A percentile compares a stretch with the other conserved stretches of the same genome.
Evolutionary conservation across 129 eudicot genomes (phyloP).

Genomic region (Chrysanthemum makinoi): DNA sequence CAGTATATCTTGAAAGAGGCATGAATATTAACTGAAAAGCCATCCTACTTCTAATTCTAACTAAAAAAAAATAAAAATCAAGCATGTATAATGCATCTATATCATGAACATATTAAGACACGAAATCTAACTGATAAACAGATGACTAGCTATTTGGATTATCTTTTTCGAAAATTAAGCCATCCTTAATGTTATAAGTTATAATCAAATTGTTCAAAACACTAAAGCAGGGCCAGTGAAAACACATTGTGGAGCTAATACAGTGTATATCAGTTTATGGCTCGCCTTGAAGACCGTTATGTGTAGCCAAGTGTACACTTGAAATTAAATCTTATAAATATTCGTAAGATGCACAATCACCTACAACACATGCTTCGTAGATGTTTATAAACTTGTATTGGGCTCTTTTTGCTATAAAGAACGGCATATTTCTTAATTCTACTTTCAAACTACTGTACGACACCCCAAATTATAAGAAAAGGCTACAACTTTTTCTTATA

Average conservation of each 20-base stretch:
- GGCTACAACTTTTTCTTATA: conserved; percentile 1
- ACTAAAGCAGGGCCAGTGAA: too few relatives aligned
- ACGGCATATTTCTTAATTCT: not conserved
- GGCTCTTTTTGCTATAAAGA: not conserved
- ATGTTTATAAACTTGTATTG: not conserved
- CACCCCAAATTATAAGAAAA: conserved; percentile 11
- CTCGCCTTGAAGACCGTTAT: too few relatives aligned
- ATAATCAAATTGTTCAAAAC: too few relatives aligned
- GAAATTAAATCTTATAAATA: too few relatives aligned
- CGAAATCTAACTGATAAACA: not conserved
- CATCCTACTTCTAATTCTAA: too few relatives aligned
- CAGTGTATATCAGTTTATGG: too few relatives aligned
- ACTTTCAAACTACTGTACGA: not conserved
- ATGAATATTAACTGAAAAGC: too few relatives aligned
- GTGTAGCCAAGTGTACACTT: too few relatives aligned
- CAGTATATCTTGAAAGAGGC: not conserved
- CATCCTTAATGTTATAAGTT: too few relatives aligned
- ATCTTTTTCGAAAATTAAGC: not conserved
- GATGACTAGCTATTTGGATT: not conserved
- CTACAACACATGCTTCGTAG: conserved; percentile 9
- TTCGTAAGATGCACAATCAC: not conserved
- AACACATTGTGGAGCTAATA: too few relatives aligned
- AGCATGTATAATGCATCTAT: conserved; percentile 3
- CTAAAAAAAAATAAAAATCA: too few relatives aligned
- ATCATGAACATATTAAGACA: not conserved